phyloP scores from a whole-genome alignment of 164 flowering plant genomes.

The Berberis vulgaris region DNA sequence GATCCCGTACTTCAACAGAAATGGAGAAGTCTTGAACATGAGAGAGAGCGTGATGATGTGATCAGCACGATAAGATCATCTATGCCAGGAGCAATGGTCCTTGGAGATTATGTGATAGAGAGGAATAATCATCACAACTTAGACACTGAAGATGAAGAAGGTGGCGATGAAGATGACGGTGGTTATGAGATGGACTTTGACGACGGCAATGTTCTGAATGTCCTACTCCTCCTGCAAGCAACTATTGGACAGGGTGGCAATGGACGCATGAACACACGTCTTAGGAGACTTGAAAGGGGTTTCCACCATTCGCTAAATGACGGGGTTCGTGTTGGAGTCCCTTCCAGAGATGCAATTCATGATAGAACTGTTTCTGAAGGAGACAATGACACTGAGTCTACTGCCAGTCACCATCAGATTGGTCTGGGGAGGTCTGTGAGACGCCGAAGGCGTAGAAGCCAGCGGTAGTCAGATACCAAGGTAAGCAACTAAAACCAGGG shows the following conservation, averaged over 20 bases:
- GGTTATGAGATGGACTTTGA: conserved; percentile 27
- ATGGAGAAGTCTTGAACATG: conserved; percentile 35
- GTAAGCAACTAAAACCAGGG: too few relatives aligned
- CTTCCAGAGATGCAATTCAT: neutral
- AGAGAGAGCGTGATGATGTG: conserved; percentile 40
- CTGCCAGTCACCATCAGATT: conserved; percentile 1
- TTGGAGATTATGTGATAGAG: conserved; percentile 49
- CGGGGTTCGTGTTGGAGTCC: conserved; percentile 1
- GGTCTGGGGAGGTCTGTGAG: conserved; percentile 14
- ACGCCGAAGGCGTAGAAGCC: conserved; percentile 15
- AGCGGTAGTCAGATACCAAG: neutral
- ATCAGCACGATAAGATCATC: conserved; percentile 41
- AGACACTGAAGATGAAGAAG: conserved; percentile 18
- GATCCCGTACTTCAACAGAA: conserved; percentile 38
- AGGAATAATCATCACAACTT: conserved; percentile 15
- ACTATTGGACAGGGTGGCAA: conserved; percentile 32
- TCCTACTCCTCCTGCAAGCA: conserved; percentile 49
- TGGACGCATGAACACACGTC: conserved; percentile 25
- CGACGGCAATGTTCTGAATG: conserved; percentile 28
- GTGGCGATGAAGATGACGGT: conserved; percentile 19
- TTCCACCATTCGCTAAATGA: conserved; percentile 8
- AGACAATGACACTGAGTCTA: conserved; percentile 11
- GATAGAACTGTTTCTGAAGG: conserved; percentile 3
- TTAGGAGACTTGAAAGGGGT: conserved; percentile 30
- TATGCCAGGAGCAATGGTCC: conserved; percentile 42